A percentile compares a stretch with the other conserved stretches of the same genome.
Evolutionary conservation across 495 filamentous ascomycete genomes (phyloP).

Genomic region (Amorphotheca resinae): DNA sequence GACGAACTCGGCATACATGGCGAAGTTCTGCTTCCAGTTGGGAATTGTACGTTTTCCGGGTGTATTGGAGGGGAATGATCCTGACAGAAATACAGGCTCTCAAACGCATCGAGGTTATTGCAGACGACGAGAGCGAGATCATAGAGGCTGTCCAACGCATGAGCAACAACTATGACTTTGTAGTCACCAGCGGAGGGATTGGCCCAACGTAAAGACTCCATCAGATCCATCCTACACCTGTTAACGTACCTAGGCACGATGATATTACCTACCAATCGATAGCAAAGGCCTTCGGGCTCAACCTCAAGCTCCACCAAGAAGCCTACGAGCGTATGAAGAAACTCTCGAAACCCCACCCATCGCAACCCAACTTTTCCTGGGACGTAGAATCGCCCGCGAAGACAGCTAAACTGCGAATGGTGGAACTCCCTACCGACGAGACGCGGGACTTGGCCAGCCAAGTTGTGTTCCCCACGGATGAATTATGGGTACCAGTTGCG

Average conservation of each 20-base stretch:
- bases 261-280: slow-evolving; percentile 96
- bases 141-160: slow-evolving; percentile 76
- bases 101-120: slow-evolving; percentile 82
- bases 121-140: slow-evolving; percentile 83
- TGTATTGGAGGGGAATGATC: not conserved
- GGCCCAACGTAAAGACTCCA: slow-evolving; percentile 59
- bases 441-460: slow-evolving; percentile 45
- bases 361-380: slow-evolving; percentile 72
- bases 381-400: slow-evolving; percentile 65
- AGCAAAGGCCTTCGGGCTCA: slow-evolving; percentile 72
- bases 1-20: slow-evolving; percentile 86
- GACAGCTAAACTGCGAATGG: slow-evolving; percentile 79
- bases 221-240: slow-evolving; percentile 7
- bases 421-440: slow-evolving; percentile 66
- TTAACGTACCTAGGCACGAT: slow-evolving; percentile 54
- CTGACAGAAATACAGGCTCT: slow-evolving; percentile 38
- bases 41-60: slow-evolving; percentile 46
- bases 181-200: slow-evolving; percentile 90
- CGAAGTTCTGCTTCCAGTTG: slow-evolving; percentile 83
- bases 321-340: slow-evolving; percentile 73
- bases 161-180: slow-evolving; percentile 81
- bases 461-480: slow-evolving; percentile 62
- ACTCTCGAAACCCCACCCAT: slow-evolving; percentile 57
- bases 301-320: slow-evolving; percentile 60
- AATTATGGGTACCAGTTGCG: slow-evolving; percentile 79